phyloP scores from a whole-genome alignment of 2,329 filamentous ascomycete genomes.

The Pyricularia grisea region DNA sequence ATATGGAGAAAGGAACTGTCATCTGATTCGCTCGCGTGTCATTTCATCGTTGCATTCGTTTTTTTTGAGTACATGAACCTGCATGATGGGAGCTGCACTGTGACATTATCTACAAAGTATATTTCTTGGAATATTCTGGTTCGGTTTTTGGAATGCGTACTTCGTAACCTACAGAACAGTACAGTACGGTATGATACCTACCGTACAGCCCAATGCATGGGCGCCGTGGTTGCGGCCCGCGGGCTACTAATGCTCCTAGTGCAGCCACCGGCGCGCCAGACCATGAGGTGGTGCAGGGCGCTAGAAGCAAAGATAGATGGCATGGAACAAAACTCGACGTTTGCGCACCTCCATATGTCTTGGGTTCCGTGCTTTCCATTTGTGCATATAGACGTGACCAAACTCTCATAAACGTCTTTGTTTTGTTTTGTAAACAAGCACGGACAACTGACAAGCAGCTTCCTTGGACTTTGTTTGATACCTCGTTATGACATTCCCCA shows the following conservation, averaged over 20 bases:
- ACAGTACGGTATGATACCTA: not conserved
- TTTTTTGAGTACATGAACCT: not conserved
- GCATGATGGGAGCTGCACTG: constrained; percentile 2
- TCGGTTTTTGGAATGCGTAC: not conserved
- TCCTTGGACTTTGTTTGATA: not conserved
- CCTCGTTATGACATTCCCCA: not conserved
- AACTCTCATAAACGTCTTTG: not conserved
- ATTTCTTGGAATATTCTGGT: not conserved
- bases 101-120: constrained; percentile 1
- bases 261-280: not conserved
- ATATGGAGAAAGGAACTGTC: not conserved
- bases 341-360: not conserved
- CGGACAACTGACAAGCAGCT: not conserved
- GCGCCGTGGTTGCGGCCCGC: not conserved
- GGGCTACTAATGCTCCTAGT: not conserved
- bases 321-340: not conserved
- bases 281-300: not conserved
- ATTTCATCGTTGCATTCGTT: not conserved
- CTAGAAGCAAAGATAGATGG: not conserved
- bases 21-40: not conserved
- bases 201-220: not conserved
- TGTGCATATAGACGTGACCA: not conserved
- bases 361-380: not conserved
- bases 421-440: not conserved
- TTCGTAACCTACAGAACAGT: not conserved